Base-by-base conservation (phyloP, 495 filamentous ascomycete species). In the Chlorociboria aeruginascens region DNA sequence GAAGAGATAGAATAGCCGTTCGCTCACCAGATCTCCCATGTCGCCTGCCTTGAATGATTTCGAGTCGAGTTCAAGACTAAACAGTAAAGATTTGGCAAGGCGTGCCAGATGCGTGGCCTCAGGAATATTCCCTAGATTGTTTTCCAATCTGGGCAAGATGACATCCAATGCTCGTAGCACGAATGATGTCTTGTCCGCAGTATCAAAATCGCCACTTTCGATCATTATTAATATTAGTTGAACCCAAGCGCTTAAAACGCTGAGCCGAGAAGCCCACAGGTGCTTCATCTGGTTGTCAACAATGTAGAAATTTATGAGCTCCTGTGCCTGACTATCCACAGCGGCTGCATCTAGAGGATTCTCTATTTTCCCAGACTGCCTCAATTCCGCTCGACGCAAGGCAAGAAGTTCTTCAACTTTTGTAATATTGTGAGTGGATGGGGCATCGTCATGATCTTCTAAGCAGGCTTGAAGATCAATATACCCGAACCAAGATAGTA, bases 1-100 rank as follows among this genome's bases (percentile, higher is more conserved):
- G 70, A 99, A 96, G 13, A 96, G 74, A 54, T 95, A 83, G 55
- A 85, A 88, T 8, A 96, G 75, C 58, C 89, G 84, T 60, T 97
- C 93, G 57, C 87, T 83, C 31, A 87, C 81, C 37, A 89, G 63
- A 59, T 90, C 73, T 43, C 88, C 56, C 63, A 82, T 52, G 63
- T 77, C 59, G 61, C 71, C 51, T 64, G 68, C 55, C 28, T 70
- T 67, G 32, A 66, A 63, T 8, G 65, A 57, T 3, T 71, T 55
- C 9, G 63, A 50, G 12, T 69, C 65, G 43, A 84, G 77, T 32
- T 85, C 78, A 41, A 95, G 67, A 49, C 79, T 81, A 53, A 78
- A 81, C 9, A 95, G 69, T 8, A 98, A 66, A 10, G 81, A 74
- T 56, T 85, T 84, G 6, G 85, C 81, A 20, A 96, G 69, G 39